Evolutionary conservation across 352 stramenopile species (phyloP), one percentile per base, ranked within the genome.

Genomic region (Globisporangium sylvaticum): DNA sequence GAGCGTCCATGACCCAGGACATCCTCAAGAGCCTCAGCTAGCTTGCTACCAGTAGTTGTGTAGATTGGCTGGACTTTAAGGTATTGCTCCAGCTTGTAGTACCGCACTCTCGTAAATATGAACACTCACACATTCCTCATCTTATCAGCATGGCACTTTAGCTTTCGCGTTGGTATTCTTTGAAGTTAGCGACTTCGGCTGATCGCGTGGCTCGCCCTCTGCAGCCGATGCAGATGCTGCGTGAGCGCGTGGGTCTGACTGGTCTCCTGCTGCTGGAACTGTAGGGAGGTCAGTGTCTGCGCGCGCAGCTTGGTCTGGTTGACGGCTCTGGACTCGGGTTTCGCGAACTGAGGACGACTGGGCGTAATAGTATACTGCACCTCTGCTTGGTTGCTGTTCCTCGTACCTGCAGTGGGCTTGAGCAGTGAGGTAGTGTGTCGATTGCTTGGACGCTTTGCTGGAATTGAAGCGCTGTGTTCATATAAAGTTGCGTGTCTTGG

Each of bases 161-260:
- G 60, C 69, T n/a, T n/a, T n/a, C n/a, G n/a, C n/a, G n/a, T n/a
- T n/a, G n/a, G n/a, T n/a, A n/a, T n/a, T n/a, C n/a, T n/a, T n/a
- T n/a, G n/a, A n/a, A n/a, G n/a, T 54, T 77, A 71, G 60, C 69
- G 55, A 70, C 72, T 73, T 39, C 77, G 18, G 20, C 70, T 56
- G 52, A 75, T 24, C 42, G 54, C 39, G 37, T 68, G 31, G n/a
- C 62, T 48, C 37, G 32, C 15, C 15, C 50, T 46, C 24, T 79
- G 63, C 3, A 79, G 59, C 12, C 75, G 73, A n/a, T 44, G 54
- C 3, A 77, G 34, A 32, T 80, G 76, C 71, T 77, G 56, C 27
- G 67, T 46, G 18, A 79, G 61, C 25, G 71, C 60, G 0, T 70
- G 65, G 0, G 57, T 34, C 31, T 73, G 64, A 6, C 53, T 25